A percentile compares a stretch with the other conserved stretches of the same genome.
Evolutionary conservation across 192 early-diverging fungal species (phyloP).

Genomic region (Podila verticillata): DNA sequence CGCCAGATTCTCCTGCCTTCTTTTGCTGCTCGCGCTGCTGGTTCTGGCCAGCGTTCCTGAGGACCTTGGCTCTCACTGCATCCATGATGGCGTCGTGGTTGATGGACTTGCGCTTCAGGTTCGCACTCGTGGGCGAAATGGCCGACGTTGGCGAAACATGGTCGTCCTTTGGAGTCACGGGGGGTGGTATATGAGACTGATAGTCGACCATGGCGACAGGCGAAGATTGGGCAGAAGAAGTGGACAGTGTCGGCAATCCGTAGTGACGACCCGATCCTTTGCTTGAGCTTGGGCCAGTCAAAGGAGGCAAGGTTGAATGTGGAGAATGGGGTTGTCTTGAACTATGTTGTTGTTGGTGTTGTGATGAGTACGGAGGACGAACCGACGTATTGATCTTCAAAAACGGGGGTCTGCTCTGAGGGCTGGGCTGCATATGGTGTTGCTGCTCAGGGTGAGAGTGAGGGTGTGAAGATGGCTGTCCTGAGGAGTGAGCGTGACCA

Average conservation of each 20-base stretch:
- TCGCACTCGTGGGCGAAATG: slow-evolving; percentile 33
- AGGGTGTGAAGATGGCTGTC: background rate
- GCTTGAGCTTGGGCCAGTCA: slow-evolving; percentile 13
- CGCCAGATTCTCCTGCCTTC: slow-evolving; percentile 7
- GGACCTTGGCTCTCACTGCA: slow-evolving; percentile 52
- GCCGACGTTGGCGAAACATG: slow-evolving; percentile 43
- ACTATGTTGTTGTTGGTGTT: slow-evolving; percentile 25
- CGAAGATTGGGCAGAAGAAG: slow-evolving; percentile 35
- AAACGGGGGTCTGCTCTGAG: slow-evolving; percentile 32
- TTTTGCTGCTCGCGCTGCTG: slow-evolving; percentile 34
- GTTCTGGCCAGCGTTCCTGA: slow-evolving; percentile 43
- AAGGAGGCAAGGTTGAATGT: slow-evolving; percentile 30
- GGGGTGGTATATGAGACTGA: slow-evolving; percentile 47
- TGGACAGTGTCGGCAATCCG: slow-evolving; percentile 15
- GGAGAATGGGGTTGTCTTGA: slow-evolving; percentile 35
- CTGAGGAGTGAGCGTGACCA: background rate
- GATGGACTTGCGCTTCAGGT: slow-evolving; percentile 47
- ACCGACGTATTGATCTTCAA: slow-evolving; percentile 49
- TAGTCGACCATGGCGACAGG: slow-evolving; percentile 28
- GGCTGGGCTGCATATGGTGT: slow-evolving; percentile 27
- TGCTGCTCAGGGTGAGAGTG: slow-evolving; percentile 7
- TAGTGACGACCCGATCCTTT: slow-evolving; percentile 28
- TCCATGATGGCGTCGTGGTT: slow-evolving; percentile 59
- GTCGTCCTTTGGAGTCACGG: slow-evolving; percentile 44
- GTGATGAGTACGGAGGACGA: background rate